Evolutionary conservation across 495 filamentous ascomycete genomes (phyloP), one percentile per base, ranked within the genome.

Genomic region (Hypoxylon perforatum): DNA sequence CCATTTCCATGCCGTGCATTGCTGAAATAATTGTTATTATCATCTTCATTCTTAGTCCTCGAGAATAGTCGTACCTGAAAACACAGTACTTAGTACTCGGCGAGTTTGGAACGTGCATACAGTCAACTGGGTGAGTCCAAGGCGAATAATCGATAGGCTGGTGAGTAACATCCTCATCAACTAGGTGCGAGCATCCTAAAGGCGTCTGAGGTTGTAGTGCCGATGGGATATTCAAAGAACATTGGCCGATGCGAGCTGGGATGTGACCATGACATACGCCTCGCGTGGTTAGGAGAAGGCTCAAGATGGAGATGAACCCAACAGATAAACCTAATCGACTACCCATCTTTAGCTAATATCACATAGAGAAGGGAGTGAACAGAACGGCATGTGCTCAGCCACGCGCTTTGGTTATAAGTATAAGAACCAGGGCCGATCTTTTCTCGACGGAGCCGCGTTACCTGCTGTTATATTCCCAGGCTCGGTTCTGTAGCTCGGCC

Each of bases 111-210:
- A 51, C 57, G 1, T 71, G 21, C 9, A 74, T 46, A 52, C 78
- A 81, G 4, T 65, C 33, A 1, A 76, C 77, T 4, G 50, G 65
- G 52, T 77, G 75, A 12, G 74, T 78, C 78, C 76, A 81, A 0
- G 77, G 77, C 28, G 73, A 67, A 70, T 70, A 76, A 53, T 67
- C 58, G 10, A 72, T 48, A 1, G 71, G 69, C 22, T 63, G 41
- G 1, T 47, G 14, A 12, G 55, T 41, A 42, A 38, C 58, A 30
- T 12, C 51, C 23, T 54, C 65, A 12, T 74, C 73, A 18, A 73
- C 61, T 21, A 59, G 71, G 1, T 45, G 58, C n/a, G 73, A 68
- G 33, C 70, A 76, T 51, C 64, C 65, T n/a, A 69, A 19, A 14
- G 61, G 59, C 11, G 39, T 41, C 23, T 66, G 61, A 9, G 47